Evolutionary conservation across 768 basidiomycete species (phyloP).

Genomic region (Phanerochaete carnosa): DNA sequence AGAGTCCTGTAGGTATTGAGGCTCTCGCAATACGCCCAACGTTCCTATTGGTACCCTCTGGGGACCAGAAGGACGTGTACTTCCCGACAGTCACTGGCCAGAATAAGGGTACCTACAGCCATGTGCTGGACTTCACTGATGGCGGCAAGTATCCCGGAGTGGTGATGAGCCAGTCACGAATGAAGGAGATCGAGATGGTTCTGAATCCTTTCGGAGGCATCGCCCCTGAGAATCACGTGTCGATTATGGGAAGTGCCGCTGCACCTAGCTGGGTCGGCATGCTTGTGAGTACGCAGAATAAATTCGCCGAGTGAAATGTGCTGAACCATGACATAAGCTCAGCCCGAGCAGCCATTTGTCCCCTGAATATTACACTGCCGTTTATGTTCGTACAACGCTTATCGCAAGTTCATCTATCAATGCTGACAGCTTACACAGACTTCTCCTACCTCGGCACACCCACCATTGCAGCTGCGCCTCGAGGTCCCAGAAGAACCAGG

Average conservation of each 20-base stretch:
- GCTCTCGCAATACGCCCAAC: conserved; percentile 40
- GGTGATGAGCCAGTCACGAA: conserved; percentile 69
- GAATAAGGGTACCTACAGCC: conserved; percentile 33
- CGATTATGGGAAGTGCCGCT: conserved; percentile 39
- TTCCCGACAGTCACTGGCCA: conserved; percentile 42
- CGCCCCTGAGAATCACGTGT: conserved; percentile 37
- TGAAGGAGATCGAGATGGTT: conserved; percentile 69
- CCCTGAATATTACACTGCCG: conserved; percentile 62
- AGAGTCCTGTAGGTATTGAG: conserved; percentile 13
- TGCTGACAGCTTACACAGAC: conserved; percentile 34
- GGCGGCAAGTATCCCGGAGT: conserved; percentile 49
- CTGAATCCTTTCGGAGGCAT: conserved; percentile 52
- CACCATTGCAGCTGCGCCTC: conserved; percentile 65
- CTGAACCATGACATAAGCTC: conserved; percentile 36
- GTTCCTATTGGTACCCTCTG: conserved; percentile 47
- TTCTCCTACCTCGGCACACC: conserved; percentile 65
- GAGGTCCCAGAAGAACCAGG: conserved; percentile 73
- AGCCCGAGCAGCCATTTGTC: conserved; percentile 44
- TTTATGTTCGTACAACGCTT: conserved; percentile 50
- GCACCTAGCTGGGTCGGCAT: conserved; percentile 64
- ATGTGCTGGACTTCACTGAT: conserved; percentile 74
- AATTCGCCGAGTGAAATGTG: background rate
- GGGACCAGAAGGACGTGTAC: conserved; percentile 45
- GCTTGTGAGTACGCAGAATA: conserved; percentile 39
- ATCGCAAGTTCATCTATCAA: background rate